A percentile compares a stretch with the other conserved stretches of the same genome.
phyloP scores from a whole-genome alignment of 2,329 filamentous ascomycete genomes.

The Nemania abortiva region DNA sequence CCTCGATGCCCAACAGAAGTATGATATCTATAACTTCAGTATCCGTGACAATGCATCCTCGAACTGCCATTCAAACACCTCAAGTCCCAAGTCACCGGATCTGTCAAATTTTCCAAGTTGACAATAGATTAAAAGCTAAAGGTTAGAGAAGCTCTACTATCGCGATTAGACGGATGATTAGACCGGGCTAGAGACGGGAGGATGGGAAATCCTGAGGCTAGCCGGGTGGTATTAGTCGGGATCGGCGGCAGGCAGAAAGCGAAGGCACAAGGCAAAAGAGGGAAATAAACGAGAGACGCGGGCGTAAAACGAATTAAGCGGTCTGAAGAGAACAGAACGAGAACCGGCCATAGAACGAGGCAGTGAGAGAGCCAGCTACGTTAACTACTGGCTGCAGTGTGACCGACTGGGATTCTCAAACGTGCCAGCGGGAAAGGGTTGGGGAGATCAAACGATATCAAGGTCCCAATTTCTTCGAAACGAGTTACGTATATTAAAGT shows the following conservation, averaged over 20 bases:
- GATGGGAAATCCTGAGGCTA: conserved; percentile 15
- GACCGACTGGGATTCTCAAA: conserved; percentile 37
- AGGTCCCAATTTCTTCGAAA: conserved; percentile 35
- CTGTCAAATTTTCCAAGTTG: conserved; percentile 5
- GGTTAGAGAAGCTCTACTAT: conserved; percentile 11
- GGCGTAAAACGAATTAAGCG: conserved; percentile 22
- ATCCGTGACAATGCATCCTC: conserved; percentile 41
- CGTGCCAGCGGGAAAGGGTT: conserved; percentile 41
- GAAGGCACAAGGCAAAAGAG: conserved; percentile 20
- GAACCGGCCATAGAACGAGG: conserved; percentile 25
- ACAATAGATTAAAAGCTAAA: conserved; percentile 3
- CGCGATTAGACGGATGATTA: conserved; percentile 2
- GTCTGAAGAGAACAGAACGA: conserved; percentile 27
- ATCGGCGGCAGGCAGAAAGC: conserved; percentile 25
- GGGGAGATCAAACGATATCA: conserved; percentile 46
- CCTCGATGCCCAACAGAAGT: conserved; percentile 32
- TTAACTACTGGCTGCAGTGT: conserved; percentile 38
- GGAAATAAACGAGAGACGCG: conserved; percentile 25
- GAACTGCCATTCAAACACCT: conserved; percentile 28
- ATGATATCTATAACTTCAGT: conserved; percentile 30
- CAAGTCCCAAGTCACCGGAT: conserved; percentile 16
- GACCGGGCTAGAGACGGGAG: conserved; percentile 7
- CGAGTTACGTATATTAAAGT: conserved; percentile 33
- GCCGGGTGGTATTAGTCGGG: conserved; percentile 25
- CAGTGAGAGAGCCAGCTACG: conserved; percentile 25